Evolutionary conservation across 805 yeast species (phyloP).

Genomic region (Kodamaea fukazawae): DNA sequence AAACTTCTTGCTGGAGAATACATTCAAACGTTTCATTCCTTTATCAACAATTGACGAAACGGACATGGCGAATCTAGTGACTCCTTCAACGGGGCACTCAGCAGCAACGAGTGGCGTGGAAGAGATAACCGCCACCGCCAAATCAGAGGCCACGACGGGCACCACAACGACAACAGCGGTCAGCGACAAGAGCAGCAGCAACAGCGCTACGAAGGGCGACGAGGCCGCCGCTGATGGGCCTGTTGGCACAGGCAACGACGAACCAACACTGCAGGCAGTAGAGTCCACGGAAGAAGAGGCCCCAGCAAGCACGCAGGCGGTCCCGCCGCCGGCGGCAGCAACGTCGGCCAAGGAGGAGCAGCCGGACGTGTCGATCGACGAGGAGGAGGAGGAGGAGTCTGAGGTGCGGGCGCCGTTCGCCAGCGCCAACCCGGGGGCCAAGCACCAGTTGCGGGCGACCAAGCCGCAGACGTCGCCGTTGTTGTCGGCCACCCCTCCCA

Average conservation of each 20-base stretch:
- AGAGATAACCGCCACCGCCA: slow-evolving; percentile 3
- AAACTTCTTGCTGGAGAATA: slow-evolving; percentile 1
- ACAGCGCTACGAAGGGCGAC: not conserved
- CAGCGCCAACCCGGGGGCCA: slow-evolving; percentile 5
- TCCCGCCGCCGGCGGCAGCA: slow-evolving; percentile 1
- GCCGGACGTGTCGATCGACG: not conserved
- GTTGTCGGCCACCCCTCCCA: slow-evolving; percentile 84
- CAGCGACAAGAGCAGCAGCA: too few relatives aligned
- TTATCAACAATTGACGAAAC: too few relatives aligned
- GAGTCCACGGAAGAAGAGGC: not conserved
- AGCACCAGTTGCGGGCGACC: slow-evolving; percentile 7
- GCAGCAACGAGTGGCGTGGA: slow-evolving; percentile 5
- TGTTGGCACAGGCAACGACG: not conserved
- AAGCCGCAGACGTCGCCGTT: slow-evolving; percentile 71
- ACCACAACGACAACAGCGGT: too few relatives aligned
- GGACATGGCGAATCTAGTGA: slow-evolving; percentile 8
- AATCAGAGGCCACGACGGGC: not conserved
- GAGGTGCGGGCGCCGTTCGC: slow-evolving; percentile 15
- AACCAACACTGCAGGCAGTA: not conserved
- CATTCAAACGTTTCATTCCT: too few relatives aligned
- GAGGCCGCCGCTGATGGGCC: too few relatives aligned
- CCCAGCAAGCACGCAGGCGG: not conserved
- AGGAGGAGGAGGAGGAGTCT: slow-evolving; percentile 10
- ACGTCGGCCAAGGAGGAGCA: not conserved
- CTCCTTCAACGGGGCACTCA: slow-evolving; percentile 6